Conservation (phyloP, 257 asterid genomes). For the Solanum stenotomum region DNA sequence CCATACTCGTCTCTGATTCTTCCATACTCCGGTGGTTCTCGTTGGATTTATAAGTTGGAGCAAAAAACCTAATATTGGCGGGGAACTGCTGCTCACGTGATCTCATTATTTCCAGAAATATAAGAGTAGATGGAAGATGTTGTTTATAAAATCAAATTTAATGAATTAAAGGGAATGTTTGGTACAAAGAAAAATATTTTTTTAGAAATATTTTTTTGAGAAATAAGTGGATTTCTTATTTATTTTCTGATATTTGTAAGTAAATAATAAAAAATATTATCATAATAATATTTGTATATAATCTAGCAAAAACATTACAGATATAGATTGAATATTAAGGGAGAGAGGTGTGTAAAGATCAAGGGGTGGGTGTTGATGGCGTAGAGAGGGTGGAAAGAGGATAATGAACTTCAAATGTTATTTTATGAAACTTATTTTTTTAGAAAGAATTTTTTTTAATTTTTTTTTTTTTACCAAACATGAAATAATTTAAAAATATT, state of each 20-base stretch:
- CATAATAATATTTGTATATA: not conserved
- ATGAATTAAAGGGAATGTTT: not conserved
- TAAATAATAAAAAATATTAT: not conserved
- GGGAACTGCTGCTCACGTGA: not conserved
- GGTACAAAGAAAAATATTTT: not conserved
- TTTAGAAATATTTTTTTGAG: not conserved
- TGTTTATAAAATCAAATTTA: not conserved
- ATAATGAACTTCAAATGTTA: not conserved
- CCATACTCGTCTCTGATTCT: constrained; percentile 18
- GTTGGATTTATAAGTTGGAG: not conserved
- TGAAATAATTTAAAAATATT: no score
- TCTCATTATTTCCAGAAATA: no score
- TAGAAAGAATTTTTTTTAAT: no score
- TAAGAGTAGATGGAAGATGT: no score
- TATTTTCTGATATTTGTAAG: not conserved
- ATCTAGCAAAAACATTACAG: not conserved
- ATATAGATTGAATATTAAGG: not conserved
- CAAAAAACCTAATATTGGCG: constrained; percentile 7
- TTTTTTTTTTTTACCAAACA: no score
- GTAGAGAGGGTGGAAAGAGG: not conserved
- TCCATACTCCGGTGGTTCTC: not conserved
- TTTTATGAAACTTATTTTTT: not conserved
- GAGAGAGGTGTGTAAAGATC: not conserved
- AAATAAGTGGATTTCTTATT: not conserved
- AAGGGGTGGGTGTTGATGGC: not conserved